Base-by-base conservation (phyloP, 2,329 filamentous ascomycete species). In the Paecilomyces sp. region DNA sequence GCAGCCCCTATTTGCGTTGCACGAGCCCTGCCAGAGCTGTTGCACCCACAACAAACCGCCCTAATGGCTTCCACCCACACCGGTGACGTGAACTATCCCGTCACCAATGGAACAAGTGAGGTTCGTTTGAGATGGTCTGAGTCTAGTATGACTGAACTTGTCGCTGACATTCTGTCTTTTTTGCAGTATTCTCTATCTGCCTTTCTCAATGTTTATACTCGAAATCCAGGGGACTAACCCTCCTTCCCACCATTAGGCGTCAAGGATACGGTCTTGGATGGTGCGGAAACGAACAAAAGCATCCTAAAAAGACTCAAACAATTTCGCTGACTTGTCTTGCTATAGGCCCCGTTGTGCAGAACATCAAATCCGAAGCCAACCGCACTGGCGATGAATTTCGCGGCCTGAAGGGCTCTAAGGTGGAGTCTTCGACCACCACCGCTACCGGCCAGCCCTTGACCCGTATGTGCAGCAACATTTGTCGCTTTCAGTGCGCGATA, bases 361-460 rank as follows among this genome's bases (percentile, higher is more conserved):
- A 79, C 64, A 79, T 83, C 68, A 84, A 82, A 71, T 77, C 79
- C 61, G 80, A 87, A 73, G 77, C 79, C 60, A 77, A 78, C 64
- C 82, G 82, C 70, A 85, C 85, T 54, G 75, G 77, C 66, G 76
- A 79, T 63, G 84, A 87, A 73, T 82, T 86, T 70, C 79, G 77
- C 65, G 83, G 84, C 64, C 77, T 87, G 61, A 83, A 82, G 63
- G 78, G 79, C 68, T 75, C 82, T 59, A 80, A 81, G 62, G 77
- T 78, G 55, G 79, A 78, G 28, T 83, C 84, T 24, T 77, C 81
- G 53, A 76, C 80, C 66, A 80, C 80, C 63, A 80, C 84, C 62
- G 80, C 80, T 58, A 86, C 82, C 65, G 84, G 84, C 64, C 85
- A 87, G 71, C 80, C 83, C 63, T 75, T 88, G 72, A 88, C 85